Base-by-base conservation (phyloP, 345 rosid genomes). In the Pelargonium nanum region DNA sequence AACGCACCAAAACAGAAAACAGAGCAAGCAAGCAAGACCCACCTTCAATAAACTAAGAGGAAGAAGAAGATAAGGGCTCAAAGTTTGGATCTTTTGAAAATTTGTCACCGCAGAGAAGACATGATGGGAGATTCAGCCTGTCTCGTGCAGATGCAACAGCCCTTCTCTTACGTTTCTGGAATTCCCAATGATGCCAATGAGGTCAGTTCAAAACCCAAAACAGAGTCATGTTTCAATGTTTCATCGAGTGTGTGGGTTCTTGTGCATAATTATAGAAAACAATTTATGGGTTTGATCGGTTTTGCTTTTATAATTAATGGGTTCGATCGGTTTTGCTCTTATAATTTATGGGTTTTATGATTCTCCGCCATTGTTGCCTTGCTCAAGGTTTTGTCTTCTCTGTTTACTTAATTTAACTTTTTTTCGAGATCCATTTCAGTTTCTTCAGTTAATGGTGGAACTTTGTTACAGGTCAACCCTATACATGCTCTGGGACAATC, bases 401-500 rank as follows among this genome's bases (percentile, higher is more conserved):
- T n/a, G n/a, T n/a, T n/a, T n/a, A n/a, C n/a, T n/a, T n/a, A n/a
- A n/a, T n/a, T n/a, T n/a, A n/a, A n/a, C n/a, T 34, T 9, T 34
- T 34, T 34, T 34, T 34, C 45, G 1, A 10, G 7, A 3, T 28
- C 32, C 7, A 7, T 7, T 2, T 28, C 32, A 10, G 45, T 34
- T 4, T 15, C 12, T 34, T 1, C 12, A 34, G 6, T 9, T 34
- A 34, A 34, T 5, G 12, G 12, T 34, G 6, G 4, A 4, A 22
- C 32, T 30, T 32, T 54, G 26, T 60, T 58, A 6, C 75, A 75
- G 80, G 75, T 69, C 26, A 69, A 75, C 55, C 70, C 67, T 4
- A 28, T 70, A 40, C 67, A 68, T 62, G 61, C 70, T 21, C 74
- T 75, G 19, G 69, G 68, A 40, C 78, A 73, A 54, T 79, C 80